These are phyloP conservation scores for Globisporangium spinosum DNA, from an alignment of 352 stramenopile species.

Conservation along the genomic window DNA sequence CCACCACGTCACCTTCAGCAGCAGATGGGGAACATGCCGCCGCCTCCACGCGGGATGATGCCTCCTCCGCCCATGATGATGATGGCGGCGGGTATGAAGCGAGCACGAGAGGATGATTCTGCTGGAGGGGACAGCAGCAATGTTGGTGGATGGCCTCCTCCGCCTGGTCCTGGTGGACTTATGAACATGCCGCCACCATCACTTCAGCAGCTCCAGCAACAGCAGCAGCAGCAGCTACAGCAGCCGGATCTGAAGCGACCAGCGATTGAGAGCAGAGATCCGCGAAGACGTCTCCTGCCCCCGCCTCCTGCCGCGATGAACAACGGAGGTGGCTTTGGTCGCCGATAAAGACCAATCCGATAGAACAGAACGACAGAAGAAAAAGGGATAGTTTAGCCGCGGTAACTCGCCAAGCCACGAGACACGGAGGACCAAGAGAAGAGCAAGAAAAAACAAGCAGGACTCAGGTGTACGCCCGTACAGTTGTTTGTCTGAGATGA, in stretches of 20 bases:
- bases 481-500: neutral
- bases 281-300: constrained; percentile 10
- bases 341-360: constrained; percentile 4
- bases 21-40: constrained; percentile 41
- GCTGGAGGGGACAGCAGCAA: neutral
- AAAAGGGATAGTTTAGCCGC: neutral
- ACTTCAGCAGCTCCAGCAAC: constrained; percentile 8
- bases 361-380: neutral
- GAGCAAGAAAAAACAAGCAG: neutral
- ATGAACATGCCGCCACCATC: constrained; percentile 10
- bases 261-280: constrained; percentile 13
- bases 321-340: constrained; percentile 7
- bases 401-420: no score
- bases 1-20: constrained; percentile 45
- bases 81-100: constrained; percentile 20
- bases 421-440: neutral
- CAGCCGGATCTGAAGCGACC: constrained; percentile 16
- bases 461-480: neutral
- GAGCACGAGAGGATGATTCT: constrained; percentile 13
- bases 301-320: neutral
- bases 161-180: constrained; percentile 8
- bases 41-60: constrained; percentile 23
- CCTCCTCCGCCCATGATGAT: constrained; percentile 20
- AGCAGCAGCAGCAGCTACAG: constrained; percentile 6
- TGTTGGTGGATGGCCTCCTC: constrained; percentile 12